These are phyloP conservation scores for Wickerhamomyces sydowiorum DNA, from an alignment of 805 yeast genomes.

Conservation along the genomic window DNA sequence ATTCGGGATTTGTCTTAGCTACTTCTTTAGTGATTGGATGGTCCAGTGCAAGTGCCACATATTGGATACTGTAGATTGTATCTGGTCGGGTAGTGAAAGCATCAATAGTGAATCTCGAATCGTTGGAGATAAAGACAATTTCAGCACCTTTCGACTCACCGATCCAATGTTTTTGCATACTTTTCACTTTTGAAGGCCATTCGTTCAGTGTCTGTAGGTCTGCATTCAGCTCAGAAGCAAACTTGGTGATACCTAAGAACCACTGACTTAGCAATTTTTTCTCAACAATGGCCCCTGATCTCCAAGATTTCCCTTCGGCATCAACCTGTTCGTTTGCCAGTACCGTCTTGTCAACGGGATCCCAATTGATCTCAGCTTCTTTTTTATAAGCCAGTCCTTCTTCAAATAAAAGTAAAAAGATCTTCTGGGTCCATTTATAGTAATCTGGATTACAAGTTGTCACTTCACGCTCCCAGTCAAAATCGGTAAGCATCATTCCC, in stretches of 20 bases:
- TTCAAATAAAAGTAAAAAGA: conserved; percentile 67
- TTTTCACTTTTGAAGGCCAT: conserved; percentile 88
- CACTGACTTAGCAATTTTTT: conserved; percentile 79
- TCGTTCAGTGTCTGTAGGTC: conserved; percentile 58
- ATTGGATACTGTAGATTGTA: conserved; percentile 79
- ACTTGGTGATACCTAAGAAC: conserved; percentile 87
- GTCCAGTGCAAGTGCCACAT: conserved; percentile 66
- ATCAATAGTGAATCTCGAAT: conserved; percentile 25
- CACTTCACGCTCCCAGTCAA: conserved; percentile 91
- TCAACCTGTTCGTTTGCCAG: conserved; percentile 97
- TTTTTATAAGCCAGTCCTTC: conserved; percentile 81
- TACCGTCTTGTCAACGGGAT: conserved; percentile 92
- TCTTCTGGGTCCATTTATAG: conserved; percentile 88
- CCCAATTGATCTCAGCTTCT: conserved; percentile 94
- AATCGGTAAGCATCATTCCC: conserved; percentile 71
- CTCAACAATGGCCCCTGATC: conserved; percentile 94
- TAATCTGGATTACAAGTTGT: conserved; percentile 84
- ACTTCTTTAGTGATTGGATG: conserved; percentile 52
- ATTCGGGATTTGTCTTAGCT: conserved; percentile 31
- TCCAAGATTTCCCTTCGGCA: conserved; percentile 85
- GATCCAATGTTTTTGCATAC: conserved; percentile 94
- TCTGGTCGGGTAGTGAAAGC: conserved; percentile 90
- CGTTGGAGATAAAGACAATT: conserved; percentile 40
- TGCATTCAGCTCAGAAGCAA: conserved; percentile 57
- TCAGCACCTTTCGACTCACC: conserved; percentile 83